Base-by-base conservation (phyloP, 805 yeast genomes). In the Candida sonorensis region DNA sequence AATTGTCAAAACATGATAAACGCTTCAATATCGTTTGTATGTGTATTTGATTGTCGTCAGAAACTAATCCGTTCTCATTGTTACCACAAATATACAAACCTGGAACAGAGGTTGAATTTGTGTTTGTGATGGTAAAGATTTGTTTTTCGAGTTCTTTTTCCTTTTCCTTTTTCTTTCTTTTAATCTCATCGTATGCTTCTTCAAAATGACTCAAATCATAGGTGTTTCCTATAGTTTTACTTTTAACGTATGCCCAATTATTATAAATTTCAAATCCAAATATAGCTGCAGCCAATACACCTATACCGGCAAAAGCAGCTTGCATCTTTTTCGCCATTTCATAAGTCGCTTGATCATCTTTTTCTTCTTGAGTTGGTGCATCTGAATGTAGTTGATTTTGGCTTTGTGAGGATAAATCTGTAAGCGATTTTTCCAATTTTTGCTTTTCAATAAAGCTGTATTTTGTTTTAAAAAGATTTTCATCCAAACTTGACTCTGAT, bases 71-170 rank as follows among this genome's bases (percentile, higher is more conserved):
- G 26, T 58, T 44, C 18, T 54, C 34, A 46, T 77, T 75, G 39
- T 65, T 67, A 30, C 88, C 90, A 70, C 84, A 77, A 11, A 71
- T 47, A 43, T 77, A 79, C 7, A 81, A 57, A 7, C 86, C 83
- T 0, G 80, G 79, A 3, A 62, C 63, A 1, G 53, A 40, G 5
- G 69, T 57, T 25, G 55, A 57, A 25, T 62, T 60, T 11, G 57
- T 51, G 33, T 62, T 59, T 2, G 66, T 49, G 1, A 61, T 40
- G 2, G 33, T 46, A 21, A 40, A 47, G 10, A 48, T 43, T 20
- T 39, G 42, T 11, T 34, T 31, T 5, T 46, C 48, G 1, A 46
- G 10, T 12, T 39, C 36, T 19, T 45, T 29, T 24, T 44, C 36
- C 31, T 42, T 49, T 23, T 36, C 34, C 26, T 36, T 34, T 28